Evolutionary conservation across 2,329 filamentous ascomycete genomes (phyloP).

Genomic region (Sporothrix variecibatus): DNA sequence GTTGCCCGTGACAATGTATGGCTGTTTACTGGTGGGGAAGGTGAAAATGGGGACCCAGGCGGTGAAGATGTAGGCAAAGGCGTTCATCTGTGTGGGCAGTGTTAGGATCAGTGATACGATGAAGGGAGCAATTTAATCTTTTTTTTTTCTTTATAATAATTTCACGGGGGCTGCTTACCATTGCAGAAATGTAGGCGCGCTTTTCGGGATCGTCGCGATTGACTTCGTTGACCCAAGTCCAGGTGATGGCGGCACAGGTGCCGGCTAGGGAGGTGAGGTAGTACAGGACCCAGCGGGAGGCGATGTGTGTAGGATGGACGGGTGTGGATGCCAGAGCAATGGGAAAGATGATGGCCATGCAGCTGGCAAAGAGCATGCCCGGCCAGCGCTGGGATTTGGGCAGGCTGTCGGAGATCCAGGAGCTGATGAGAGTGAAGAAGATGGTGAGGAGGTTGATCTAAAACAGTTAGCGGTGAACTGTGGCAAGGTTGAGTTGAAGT

Average conservation of each 20-base stretch:
- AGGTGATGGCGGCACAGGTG: slow-evolving; percentile 34
- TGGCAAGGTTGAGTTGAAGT: too few relatives aligned
- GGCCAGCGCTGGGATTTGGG: slow-evolving; percentile 35
- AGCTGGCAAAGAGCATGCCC: slow-evolving; percentile 34
- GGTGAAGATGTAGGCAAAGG: slow-evolving; percentile 37
- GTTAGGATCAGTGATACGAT: too few relatives aligned
- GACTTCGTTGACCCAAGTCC: slow-evolving; percentile 36
- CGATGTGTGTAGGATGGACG: slow-evolving; percentile 33
- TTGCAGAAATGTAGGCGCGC: slow-evolving; percentile 35
- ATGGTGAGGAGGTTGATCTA: slow-evolving; percentile 36
- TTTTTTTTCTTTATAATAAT: too few relatives aligned
- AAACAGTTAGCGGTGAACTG: not conserved
- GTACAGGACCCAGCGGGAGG: slow-evolving; percentile 33
- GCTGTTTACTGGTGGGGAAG: slow-evolving; percentile 36
- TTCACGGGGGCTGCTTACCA: slow-evolving; percentile 19
- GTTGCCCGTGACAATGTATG: slow-evolving; percentile 36
- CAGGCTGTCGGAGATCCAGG: slow-evolving; percentile 35
- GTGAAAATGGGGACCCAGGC: slow-evolving; percentile 38
- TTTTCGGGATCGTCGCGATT: slow-evolving; percentile 36
- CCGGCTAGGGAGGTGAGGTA: slow-evolving; percentile 33
- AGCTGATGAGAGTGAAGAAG: slow-evolving; percentile 32
- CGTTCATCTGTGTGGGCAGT: slow-evolving; percentile 33
- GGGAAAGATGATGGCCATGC: slow-evolving; percentile 35
- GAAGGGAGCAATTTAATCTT: too few relatives aligned
- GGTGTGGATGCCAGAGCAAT: slow-evolving; percentile 34